Evolutionary conservation across 805 yeast species (phyloP), one percentile per base, ranked within the genome.

Genomic region (Jamesozyma spencerorum): DNA sequence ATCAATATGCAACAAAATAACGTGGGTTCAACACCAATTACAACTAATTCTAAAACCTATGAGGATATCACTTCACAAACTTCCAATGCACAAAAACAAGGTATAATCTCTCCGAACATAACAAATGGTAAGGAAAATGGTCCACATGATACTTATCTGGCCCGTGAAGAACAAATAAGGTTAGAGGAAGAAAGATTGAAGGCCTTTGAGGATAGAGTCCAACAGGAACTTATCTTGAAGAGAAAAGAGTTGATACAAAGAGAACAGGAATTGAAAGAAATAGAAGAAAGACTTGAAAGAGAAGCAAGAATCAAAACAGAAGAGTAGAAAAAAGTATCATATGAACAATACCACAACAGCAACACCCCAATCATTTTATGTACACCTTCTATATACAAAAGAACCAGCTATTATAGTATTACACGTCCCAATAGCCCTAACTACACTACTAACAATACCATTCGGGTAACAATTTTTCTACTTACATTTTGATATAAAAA

Each of bases 161-260:
- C 77, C 31, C 84, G 90, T 62, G 97, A 87, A 62, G 95, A 85
- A 63, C 94, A 85, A 64, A 83, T 86, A 54, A 79, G 84, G 54
- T 68, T 81, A 39, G 96, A 87, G 63, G 96, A 87, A 65, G 95
- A 85, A 64, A 75, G 94, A 64, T 71, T 87, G 56, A 79, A 73
- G 55, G 83, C 85, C 34, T 85, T 84, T 59, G 96, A 87, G 65
- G 86, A 81, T 62, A 72, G 92, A 52, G 94, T 87, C 19, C 95
- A 87, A 64, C 84, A 81, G 57, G 95, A 86, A 62, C 70, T 87
- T 58, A 69, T 82, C 57, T 71, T 72, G 59, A 85, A 87, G 69
- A 73, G 92, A 51, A 79, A 80, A 55, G 96, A 87, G 62, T 73
- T 87, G 46, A 71, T 83, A 58, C 83, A 79, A 49, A 76, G 95